These are phyloP conservation scores for Ceratobasidium sp. DNA, from an alignment of 1,284 basidiomycete species.

Conservation along the genomic window DNA sequence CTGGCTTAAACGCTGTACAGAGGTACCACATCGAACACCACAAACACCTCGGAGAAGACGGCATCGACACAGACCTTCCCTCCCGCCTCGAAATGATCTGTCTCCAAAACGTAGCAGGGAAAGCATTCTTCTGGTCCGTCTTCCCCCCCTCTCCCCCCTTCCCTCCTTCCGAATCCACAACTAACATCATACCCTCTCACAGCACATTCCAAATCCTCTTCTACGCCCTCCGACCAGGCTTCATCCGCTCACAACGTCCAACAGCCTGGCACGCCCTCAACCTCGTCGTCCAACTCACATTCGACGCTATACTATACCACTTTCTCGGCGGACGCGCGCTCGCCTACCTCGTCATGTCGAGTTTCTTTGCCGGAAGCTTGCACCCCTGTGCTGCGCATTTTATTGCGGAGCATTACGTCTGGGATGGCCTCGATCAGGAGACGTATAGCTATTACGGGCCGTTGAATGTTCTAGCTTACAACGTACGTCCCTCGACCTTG, in stretches of 20 bases:
- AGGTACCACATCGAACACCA: constrained; percentile 96
- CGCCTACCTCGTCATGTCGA: constrained; percentile 87
- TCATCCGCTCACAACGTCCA: constrained; percentile 86
- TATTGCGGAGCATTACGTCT: constrained; percentile 96
- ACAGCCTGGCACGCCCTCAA: constrained; percentile 91
- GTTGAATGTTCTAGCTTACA: constrained; percentile 94
- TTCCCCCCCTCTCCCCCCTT: neutral
- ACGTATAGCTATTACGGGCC: constrained; percentile 98
- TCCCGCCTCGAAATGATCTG: constrained; percentile 87
- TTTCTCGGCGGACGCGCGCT: constrained; percentile 75
- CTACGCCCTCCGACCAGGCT: constrained; percentile 96
- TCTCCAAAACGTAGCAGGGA: constrained; percentile 95
- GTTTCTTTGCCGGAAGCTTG: constrained; percentile 95
- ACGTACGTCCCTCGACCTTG: constrained; percentile 68
- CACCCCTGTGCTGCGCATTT: constrained; percentile 98
- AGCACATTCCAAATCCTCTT: constrained; percentile 99
- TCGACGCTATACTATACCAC: constrained; percentile 78
- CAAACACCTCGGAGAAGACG: constrained; percentile 95
- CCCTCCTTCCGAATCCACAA: constrained; percentile 20
- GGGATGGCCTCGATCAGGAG: constrained; percentile 91
- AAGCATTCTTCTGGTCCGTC: constrained; percentile 93
- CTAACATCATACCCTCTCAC: constrained; percentile 25
- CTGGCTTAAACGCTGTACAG: constrained; percentile 58
- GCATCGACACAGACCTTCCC: constrained; percentile 95
- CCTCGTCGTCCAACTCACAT: constrained; percentile 75